Conservation (phyloP, 23 red algal species). For the Gracilaria gracilis region DNA sequence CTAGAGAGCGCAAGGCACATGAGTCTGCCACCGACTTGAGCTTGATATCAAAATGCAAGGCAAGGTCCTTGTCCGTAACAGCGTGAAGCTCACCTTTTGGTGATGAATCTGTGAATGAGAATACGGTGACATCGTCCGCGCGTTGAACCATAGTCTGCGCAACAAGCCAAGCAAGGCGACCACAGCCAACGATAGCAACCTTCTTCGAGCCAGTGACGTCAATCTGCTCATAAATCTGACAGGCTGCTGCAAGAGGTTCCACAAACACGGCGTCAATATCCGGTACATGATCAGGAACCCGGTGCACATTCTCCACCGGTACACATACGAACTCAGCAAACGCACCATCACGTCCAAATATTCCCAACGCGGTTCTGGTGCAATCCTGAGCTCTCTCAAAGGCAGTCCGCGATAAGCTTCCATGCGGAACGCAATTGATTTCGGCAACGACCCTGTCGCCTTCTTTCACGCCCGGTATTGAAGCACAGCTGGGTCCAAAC, state of each 20-base stretch:
- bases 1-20: neutral
- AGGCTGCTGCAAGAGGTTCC: conserved; percentile 66
- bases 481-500: neutral
- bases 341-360: conserved; percentile 45
- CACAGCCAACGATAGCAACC: conserved; percentile 57
- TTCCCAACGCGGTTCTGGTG: conserved; percentile 39
- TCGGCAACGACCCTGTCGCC: conserved; percentile 58
- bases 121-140: neutral
- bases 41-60: no score
- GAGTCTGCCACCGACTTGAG: neutral
- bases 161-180: conserved; percentile 53
- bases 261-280: conserved; percentile 45
- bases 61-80: no score
- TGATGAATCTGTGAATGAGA: neutral
- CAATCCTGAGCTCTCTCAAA: conserved; percentile 58
- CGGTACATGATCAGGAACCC: conserved; percentile 25
- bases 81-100: no score
- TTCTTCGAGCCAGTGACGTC: neutral
- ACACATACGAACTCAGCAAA: conserved; percentile 58
- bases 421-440: conserved; percentile 62
- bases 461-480: neutral
- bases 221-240: conserved; percentile 25
- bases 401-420: neutral
- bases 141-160: conserved; percentile 8
- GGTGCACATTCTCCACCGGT: conserved; percentile 50